phyloP scores from a whole-genome alignment of 345 rosid genomes.

The Lepidium didymum region DNA sequence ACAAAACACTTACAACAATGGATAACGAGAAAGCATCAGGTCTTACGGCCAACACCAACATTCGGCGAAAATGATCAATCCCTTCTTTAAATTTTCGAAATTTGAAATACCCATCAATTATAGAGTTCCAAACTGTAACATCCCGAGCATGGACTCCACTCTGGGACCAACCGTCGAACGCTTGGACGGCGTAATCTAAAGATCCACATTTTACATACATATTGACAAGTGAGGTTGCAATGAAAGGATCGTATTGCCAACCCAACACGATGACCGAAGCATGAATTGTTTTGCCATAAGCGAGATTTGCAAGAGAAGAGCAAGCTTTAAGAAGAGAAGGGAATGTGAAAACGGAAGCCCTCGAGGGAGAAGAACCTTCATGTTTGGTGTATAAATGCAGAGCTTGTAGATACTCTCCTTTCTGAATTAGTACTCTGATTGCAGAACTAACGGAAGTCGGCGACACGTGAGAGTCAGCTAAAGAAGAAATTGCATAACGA shows the following conservation, averaged over 20 bases:
- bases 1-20: slow-evolving; percentile 39
- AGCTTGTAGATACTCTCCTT: slow-evolving; percentile 39
- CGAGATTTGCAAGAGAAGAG: slow-evolving; percentile 36
- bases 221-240: slow-evolving; percentile 55
- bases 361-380: slow-evolving; percentile 25
- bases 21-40: slow-evolving; percentile 69
- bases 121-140: slow-evolving; percentile 65
- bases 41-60: slow-evolving; percentile 46
- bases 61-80: slow-evolving; percentile 37
- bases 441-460: slow-evolving; percentile 26
- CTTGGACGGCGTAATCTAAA: slow-evolving; percentile 44
- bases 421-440: slow-evolving; percentile 41
- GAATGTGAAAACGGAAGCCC: slow-evolving; percentile 40
- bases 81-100: slow-evolving; percentile 41
- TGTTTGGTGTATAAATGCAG: slow-evolving; percentile 39
- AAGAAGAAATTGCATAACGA: slow-evolving; percentile 27
- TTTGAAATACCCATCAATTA: slow-evolving; percentile 53
- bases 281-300: slow-evolving; percentile 49
- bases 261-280: slow-evolving; percentile 43
- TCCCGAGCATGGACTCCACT: slow-evolving; percentile 31
- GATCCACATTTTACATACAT: slow-evolving; percentile 62
- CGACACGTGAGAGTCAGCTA: slow-evolving; percentile 18
- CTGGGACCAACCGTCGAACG: slow-evolving; percentile 56
- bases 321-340: slow-evolving; percentile 72
- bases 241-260: slow-evolving; percentile 39